Evolutionary conservation across 2,329 filamentous ascomycete species (phyloP).

Genomic region (Dactylonectria macrodidyma): DNA sequence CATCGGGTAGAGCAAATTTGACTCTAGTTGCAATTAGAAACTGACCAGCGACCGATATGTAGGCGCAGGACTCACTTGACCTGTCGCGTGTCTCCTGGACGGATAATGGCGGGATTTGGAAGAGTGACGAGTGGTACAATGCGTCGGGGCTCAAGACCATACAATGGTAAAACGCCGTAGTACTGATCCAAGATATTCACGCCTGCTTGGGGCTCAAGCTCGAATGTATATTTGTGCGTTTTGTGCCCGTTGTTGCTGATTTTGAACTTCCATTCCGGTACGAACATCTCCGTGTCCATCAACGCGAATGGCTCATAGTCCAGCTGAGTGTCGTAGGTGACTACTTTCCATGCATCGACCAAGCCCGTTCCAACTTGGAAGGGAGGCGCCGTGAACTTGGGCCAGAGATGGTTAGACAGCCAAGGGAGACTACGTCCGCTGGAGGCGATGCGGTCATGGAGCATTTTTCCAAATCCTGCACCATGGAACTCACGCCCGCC

Average conservation of each 20-base stretch:
- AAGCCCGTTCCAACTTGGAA: constrained; percentile 64
- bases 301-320: constrained; percentile 62
- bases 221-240: constrained; percentile 58
- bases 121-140: constrained; percentile 50
- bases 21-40: constrained; percentile 42
- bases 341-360: constrained; percentile 61
- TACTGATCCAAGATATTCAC: constrained; percentile 51
- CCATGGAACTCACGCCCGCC: constrained; percentile 59
- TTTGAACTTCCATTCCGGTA: constrained; percentile 50
- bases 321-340: constrained; percentile 56
- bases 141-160: constrained; percentile 45
- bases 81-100: constrained; percentile 49
- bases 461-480: constrained; percentile 49
- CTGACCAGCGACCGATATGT: too few relatives aligned
- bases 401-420: constrained; percentile 40
- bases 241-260: constrained; percentile 62
- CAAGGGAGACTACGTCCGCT: constrained; percentile 53
- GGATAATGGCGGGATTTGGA: constrained; percentile 45
- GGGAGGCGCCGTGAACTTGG: constrained; percentile 49
- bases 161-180: constrained; percentile 49
- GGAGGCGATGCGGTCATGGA: constrained; percentile 53
- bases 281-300: constrained; percentile 64
- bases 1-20: constrained; percentile 48
- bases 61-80: constrained; percentile 42
- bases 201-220: constrained; percentile 59